Evolutionary conservation across 1,284 basidiomycete genomes (phyloP).

Genomic region (Ceratobasidium sp.): DNA sequence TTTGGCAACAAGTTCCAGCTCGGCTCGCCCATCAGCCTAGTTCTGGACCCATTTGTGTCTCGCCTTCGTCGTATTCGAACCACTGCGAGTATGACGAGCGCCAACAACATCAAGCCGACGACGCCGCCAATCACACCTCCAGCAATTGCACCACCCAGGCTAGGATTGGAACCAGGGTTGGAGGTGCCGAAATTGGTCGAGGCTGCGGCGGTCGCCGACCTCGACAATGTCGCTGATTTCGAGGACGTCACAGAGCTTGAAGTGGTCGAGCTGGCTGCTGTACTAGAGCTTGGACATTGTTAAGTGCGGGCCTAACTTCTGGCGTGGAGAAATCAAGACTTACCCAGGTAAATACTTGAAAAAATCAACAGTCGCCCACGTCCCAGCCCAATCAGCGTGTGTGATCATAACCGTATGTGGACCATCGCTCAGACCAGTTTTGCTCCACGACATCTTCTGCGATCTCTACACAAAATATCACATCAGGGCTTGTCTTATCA

Average conservation of each 20-base stretch:
- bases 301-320: too few relatives aligned
- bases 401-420: conserved; percentile 19
- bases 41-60: background rate
- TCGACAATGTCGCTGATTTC: background rate
- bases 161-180: background rate
- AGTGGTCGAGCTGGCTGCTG: background rate
- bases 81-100: background rate
- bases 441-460: conserved; percentile 20
- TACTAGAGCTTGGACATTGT: too few relatives aligned
- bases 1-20: background rate
- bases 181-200: background rate
- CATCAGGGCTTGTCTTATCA: background rate
- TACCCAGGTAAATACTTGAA: conserved; percentile 22
- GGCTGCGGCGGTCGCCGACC: background rate
- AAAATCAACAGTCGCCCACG: conserved; percentile 15
- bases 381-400: conserved; percentile 6
- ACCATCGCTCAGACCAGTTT: conserved; percentile 5
- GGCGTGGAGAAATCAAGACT: too few relatives aligned
- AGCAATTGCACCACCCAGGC: conserved; percentile 2
- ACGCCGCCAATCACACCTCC: conserved; percentile 11
- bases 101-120: background rate
- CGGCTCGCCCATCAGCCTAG: background rate
- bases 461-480: background rate
- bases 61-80: background rate
- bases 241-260: too few relatives aligned